Evolutionary conservation across 2,329 filamentous ascomycete species (phyloP), one percentile per base, ranked within the genome.

Genomic region (Ramularia collo-cygni): DNA sequence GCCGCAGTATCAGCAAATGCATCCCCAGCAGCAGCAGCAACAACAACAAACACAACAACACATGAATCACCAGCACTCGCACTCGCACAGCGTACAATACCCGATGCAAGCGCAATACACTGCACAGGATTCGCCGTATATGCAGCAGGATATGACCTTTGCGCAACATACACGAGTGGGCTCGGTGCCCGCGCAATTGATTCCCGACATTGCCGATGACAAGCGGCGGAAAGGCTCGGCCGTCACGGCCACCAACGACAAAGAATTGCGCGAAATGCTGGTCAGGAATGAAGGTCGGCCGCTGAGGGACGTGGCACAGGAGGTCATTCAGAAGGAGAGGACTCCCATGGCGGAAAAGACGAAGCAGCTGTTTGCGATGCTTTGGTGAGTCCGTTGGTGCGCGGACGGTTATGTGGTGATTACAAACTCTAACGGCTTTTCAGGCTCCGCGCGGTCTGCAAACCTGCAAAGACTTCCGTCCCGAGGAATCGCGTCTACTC

Each of bases 401-500:
- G 9, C 8, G 10, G 12, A 26, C 12, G 2, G 41, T 30, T 16
- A 16, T 37, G 17, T 13, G 31, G 13, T 19, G 13, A 24, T 38
- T 24, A 8, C 34, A 14, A 29, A 43, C 32, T 52, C 53, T 59
- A 42, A 56, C 61, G 61, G 37, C 37, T 34, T 12, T 50, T 4
- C 52, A 88, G 83, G 83, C 78, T 90, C 52, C 81, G 81, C 55
- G 72, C 75, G 37, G 79, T 83, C 1, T 90, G 85, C 63, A 72
- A 76, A 32, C 78, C 78, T 46, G 83, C 83, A 30, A 86, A 85
- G 60, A 83, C 82, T 1, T 95, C 92, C 4, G 90, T 96, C 1
- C 88, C 92, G 5, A 76, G 92, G 54, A 92, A 92, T 50, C 77
- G 90, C 43, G 92, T 98, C 2, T 98, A 96, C 63, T 87, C 89